Evolutionary conservation across 1,139 yeast genomes (phyloP), one percentile per base, ranked within the genome.

Genomic region (Arxiozyma bovina): DNA sequence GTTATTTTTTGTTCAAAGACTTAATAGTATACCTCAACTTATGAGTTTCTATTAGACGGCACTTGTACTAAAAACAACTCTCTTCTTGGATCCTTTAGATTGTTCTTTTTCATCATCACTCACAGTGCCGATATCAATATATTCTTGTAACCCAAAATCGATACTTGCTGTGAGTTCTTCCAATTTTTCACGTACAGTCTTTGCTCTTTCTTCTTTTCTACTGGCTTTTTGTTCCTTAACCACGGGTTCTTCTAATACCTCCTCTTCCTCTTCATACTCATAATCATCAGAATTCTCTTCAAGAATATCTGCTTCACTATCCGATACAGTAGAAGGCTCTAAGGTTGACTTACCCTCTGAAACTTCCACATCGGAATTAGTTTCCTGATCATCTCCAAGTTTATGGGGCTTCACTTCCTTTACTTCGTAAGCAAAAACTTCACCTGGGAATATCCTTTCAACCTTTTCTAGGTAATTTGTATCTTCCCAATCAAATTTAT

Each of bases 381-480:
- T 42, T 23, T 49, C 21, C 30, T 48, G 18, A 20, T 47, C 50
- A 21, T 6, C n/a, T 9, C 30, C 40, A 17, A 20, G 25, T 30
- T 53, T 48, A n/a, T 43, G 50, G 5, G 27, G 42, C 4, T 45
- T 47, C 20, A 45, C 46, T 9, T 34, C 34, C 40, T 49, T 42
- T 18, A 38, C 22, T 42, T 57, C 58, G 50, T 59, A 57, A 21
- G 55, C 60, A 46, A 59, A 59, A 42, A 57, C 53, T 25, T 54
- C 56, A 25, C 46, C 59, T 5, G 67, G 67, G 56, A 63, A 63
- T 6, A 53, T 42, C 51, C 67, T 60, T 50, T 63, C 63, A 4
- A 61, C 65, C 12, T 54, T 55, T 6, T 53, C 41, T 18, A 56
- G 34, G 48, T 63, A 60, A 34, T 55, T 51, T 3, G 60, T 52